A percentile compares a stretch with the other conserved stretches of the same genome.
Evolutionary conservation across 164 flowering plant species (phyloP).

Genomic region (Tinospora cordifolia): DNA sequence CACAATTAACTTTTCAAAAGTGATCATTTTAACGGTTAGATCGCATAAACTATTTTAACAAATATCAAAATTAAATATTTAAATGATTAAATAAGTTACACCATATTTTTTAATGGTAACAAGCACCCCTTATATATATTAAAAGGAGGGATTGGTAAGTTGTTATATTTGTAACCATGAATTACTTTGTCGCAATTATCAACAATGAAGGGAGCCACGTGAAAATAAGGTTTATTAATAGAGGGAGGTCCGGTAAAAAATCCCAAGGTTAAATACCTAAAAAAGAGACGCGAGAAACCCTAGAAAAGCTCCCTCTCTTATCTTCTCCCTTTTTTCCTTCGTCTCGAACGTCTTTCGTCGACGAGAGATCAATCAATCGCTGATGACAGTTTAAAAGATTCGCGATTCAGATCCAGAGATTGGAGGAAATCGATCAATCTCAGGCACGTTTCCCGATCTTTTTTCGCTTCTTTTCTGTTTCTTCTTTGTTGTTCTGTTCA

Average conservation of each 20-base stretch:
- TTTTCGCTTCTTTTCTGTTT: neutral
- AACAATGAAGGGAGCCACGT: too few relatives aligned
- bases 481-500: neutral
- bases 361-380: constrained; percentile 5
- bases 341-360: neutral
- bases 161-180: too few relatives aligned
- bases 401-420: neutral
- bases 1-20: too few relatives aligned
- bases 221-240: neutral
- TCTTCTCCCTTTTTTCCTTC: neutral
- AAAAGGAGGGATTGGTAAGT: too few relatives aligned
- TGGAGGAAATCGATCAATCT: neutral
- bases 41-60: too few relatives aligned
- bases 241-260: neutral
- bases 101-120: too few relatives aligned
- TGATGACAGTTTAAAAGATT: neutral
- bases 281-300: constrained; percentile 12
- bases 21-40: too few relatives aligned
- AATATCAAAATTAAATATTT: too few relatives aligned
- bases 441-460: neutral
- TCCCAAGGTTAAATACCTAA: neutral
- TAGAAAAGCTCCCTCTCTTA: neutral
- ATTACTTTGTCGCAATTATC: too few relatives aligned
- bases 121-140: too few relatives aligned
- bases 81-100: too few relatives aligned